Evolutionary conservation across 2,329 filamentous ascomycete genomes (phyloP).

Genomic region (Knufia petricola): DNA sequence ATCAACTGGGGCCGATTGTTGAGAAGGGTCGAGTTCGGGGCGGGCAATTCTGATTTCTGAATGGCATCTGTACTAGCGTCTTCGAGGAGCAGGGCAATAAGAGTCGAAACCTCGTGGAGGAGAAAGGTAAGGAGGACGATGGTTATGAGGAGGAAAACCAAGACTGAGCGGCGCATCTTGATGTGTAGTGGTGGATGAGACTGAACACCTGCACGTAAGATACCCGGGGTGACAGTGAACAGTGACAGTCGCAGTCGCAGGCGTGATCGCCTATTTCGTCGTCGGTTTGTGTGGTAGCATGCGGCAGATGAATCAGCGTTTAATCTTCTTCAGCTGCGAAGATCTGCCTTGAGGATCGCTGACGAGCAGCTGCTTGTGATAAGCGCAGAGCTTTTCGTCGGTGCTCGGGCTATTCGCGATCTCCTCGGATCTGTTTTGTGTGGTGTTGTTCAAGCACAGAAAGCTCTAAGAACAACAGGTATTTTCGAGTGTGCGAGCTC

Average conservation of each 20-base stretch:
- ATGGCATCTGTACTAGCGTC: conserved; percentile 60
- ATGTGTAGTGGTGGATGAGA: not conserved
- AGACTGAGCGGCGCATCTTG: conserved; percentile 51
- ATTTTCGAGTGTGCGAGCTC: no score
- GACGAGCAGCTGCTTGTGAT: not conserved
- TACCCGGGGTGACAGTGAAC: no score
- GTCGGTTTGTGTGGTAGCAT: not conserved
- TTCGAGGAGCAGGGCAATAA: conserved; percentile 60
- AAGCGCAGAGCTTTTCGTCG: not conserved
- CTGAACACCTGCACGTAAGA: not conserved
- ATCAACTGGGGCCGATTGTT: conserved; percentile 52
- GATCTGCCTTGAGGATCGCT: not conserved
- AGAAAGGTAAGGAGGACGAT: conserved; percentile 54
- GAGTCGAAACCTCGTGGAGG: conserved; percentile 58
- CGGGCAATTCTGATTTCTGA: conserved; percentile 54
- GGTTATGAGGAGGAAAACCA: conserved; percentile 57
- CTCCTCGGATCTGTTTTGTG: no score
- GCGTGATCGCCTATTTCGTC: not conserved
- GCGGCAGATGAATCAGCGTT: not conserved
- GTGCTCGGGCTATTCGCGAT: not conserved
- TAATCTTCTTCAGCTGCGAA: not conserved
- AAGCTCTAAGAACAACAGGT: no score
- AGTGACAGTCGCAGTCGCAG: not conserved
- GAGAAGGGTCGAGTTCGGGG: conserved; percentile 52
- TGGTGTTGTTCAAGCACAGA: no score